Evolutionary conservation across 2,329 filamentous ascomycete species (phyloP), one percentile per base, ranked within the genome.

Genomic region (Plectosphaerella sp.): DNA sequence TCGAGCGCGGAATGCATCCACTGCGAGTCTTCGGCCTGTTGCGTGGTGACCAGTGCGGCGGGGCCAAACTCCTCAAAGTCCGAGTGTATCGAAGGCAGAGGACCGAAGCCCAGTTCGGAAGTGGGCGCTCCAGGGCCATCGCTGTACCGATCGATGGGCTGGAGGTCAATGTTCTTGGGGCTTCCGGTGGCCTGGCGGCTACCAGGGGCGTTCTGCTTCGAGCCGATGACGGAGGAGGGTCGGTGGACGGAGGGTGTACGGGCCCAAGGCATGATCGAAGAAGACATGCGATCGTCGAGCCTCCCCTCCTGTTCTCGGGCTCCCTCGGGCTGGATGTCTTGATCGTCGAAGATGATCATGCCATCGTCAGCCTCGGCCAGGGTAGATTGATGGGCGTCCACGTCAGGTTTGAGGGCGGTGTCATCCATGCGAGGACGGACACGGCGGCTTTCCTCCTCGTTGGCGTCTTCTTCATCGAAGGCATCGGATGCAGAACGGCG

Each of bases 281-380:
- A 78, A 1, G 76, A 78, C 45, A 80, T 79, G 50, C 86, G 80
- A 53, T 95, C 88, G 5, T 83, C 81, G 50, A 94, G 77, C 8
- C 82, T 79, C 1, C 81, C 77, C 1, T 76, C 80, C 1, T 81
- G 87, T 42, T 89, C 82, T 89, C 83, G 18, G 86, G 88, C 22
- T 89, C 67, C 65, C 95, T 91, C 18, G 87, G 48, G 39, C n/a
- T 15, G 51, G 47, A 72, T 65, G 1, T 67, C 65, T 16, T 76
- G 69, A 18, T 74, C 66, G n/a, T 67, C 68, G 7, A 72, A 59
- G 2, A 68, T 61, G 9, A 66, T 46, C 0, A 64, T 66, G 36
- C 64, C 64, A 8, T 64, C 64, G 5, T 52, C 54, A 11, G 55
- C 45, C 2, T 61, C 41, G 16, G 8, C 11, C 28, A 33, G 11